Base-by-base conservation (phyloP, 306 rosid species). In the Inga oerstediana region DNA sequence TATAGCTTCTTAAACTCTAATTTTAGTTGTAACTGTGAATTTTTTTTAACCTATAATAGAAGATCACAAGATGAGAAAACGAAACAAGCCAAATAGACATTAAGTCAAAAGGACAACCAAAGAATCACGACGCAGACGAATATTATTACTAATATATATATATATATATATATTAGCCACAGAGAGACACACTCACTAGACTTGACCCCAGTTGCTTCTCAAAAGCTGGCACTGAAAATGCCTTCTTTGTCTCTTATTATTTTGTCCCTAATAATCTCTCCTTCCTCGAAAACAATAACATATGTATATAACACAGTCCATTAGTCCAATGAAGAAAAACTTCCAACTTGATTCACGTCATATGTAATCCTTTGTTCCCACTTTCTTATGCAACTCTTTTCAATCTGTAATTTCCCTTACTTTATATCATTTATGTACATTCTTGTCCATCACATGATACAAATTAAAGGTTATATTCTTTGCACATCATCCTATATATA, bases 41-140 rank as follows among this genome's bases (percentile, higher is more conserved):
- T 12, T 49, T 15, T 49, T 15, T 48, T 27, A 27, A 49, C 54
- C 14, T 16, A 14, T 49, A 49, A 4, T 11, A 20, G 59, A 80
- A 79, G 66, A 30, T 93, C 93, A 89, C 94, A 80, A 79, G 93
- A 87, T 76, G 85, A 41, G 70, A 67, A 67, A 85, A 27, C 74
- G 78, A 76, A 83, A 79, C 59, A 86, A 80, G 86, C 84, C 95
- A 89, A 89, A 84, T 43, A 19, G 45, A 71, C 62, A 15, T 84
- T 75, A 77, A 88, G 76, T 85, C 66, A 62, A 83, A 80, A 71
- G 80, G 89, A 87, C 86, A 76, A 76, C 72, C 68, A 13, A 27
- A 83, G 52, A 75, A 81, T 72, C 70, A 69, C 43, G 32, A 74
- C 48, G 37, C 13, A 39, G 81, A 51, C 35, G 49, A 71, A 49